Evolutionary conservation across 495 filamentous ascomycete genomes (phyloP).

Genomic region (Neurospora sp.): DNA sequence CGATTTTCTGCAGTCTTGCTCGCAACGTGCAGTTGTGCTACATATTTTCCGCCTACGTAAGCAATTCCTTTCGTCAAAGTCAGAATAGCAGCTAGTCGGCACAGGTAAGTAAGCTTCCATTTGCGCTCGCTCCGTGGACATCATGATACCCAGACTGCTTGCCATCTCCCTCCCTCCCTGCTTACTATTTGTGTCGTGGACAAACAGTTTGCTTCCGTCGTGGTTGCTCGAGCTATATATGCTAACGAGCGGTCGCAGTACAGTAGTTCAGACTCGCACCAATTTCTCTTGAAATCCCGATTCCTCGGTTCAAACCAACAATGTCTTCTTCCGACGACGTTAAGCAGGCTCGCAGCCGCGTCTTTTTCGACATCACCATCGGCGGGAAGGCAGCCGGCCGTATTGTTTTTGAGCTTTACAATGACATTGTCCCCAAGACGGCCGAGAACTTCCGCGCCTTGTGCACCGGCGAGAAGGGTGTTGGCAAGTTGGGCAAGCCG

Average conservation of each 20-base stretch:
- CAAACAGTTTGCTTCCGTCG: not conserved
- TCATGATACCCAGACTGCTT: not conserved
- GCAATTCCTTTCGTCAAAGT: not conserved
- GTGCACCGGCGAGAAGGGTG: slow-evolving; percentile 84
- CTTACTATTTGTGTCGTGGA: not conserved
- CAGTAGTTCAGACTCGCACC: not conserved
- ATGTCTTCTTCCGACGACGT: slow-evolving; percentile 27
- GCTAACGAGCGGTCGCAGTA: not conserved
- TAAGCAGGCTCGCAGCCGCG: slow-evolving; percentile 50
- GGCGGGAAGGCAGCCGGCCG: slow-evolving; percentile 60
- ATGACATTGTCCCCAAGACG: slow-evolving; percentile 89
- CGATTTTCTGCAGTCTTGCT: not conserved
- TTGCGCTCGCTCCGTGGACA: not conserved
- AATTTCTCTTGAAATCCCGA: not conserved
- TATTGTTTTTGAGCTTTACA: slow-evolving; percentile 74
- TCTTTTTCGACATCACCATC: slow-evolving; percentile 85
- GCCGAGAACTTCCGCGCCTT: slow-evolving; percentile 92
- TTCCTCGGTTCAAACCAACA: not conserved
- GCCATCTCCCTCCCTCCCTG: not conserved
- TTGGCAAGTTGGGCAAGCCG: slow-evolving; percentile 72
- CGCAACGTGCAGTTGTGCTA: not conserved
- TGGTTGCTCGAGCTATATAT: not conserved
- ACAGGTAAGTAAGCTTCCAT: not conserved
- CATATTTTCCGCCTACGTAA: not conserved
- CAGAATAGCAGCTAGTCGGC: not conserved